Percentiles rank a stretch among this genome's conserved stretches.
Evolutionary conservation across 192 early-diverging fungal species (phyloP).

Genomic region (Linnemannia hyalina): DNA sequence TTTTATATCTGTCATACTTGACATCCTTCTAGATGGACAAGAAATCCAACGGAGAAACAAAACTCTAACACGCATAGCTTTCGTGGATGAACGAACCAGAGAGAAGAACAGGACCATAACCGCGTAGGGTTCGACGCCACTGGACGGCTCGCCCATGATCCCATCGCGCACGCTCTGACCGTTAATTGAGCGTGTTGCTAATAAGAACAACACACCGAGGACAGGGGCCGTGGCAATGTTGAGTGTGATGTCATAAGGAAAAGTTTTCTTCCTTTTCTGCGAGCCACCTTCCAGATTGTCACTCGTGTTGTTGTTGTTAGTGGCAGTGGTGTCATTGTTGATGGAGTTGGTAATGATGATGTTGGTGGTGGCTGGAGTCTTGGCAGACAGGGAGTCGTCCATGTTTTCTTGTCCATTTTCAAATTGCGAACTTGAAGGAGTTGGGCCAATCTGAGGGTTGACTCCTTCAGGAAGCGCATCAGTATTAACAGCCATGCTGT

Average conservation of each 20-base stretch:
- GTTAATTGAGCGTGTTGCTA: slow-evolving; percentile 66
- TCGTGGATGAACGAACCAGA: slow-evolving; percentile 51
- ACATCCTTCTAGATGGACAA: background rate
- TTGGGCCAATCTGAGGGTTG: background rate
- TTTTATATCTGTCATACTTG: background rate
- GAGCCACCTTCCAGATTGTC: background rate
- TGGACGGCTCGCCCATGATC: slow-evolving; percentile 16
- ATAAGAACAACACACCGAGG: slow-evolving; percentile 72
- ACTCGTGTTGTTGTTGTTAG: background rate
- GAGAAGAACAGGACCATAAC: slow-evolving; percentile 85
- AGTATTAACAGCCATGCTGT: background rate
- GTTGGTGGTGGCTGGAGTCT: too few species aligned
- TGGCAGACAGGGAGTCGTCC: background rate
- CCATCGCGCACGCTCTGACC: slow-evolving; percentile 39
- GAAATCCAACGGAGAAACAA: background rate
- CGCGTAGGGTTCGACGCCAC: slow-evolving; percentile 78
- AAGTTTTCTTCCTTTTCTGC: background rate
- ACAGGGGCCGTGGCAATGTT: slow-evolving; percentile 79
- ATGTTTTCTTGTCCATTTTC: background rate
- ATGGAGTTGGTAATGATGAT: background rate
- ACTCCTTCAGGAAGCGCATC: background rate
- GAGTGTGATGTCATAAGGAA: slow-evolving; percentile 51
- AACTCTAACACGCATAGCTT: background rate
- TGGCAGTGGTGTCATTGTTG: background rate
- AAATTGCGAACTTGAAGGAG: background rate